Base-by-base conservation (phyloP, 2,329 filamentous ascomycete genomes). In the Microsporum canis region DNA sequence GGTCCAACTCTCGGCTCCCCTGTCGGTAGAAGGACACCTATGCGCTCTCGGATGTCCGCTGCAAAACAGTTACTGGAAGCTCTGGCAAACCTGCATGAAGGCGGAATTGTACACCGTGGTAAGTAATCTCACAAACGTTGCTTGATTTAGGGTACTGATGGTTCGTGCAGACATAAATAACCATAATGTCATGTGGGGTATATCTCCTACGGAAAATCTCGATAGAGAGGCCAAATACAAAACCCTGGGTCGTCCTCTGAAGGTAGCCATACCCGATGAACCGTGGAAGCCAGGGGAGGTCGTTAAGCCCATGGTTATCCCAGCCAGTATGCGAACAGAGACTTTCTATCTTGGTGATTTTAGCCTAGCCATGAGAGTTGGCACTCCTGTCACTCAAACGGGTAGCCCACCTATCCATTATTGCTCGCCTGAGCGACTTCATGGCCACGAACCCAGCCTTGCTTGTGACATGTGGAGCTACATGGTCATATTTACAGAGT, bases 391-490 rank as follows among this genome's bases (percentile, higher is more conserved):
- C 14, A 57, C 36, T 17, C 53, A 34, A 43, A 12, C 5, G 17
- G 57, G 61, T 8, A 6, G 51, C 3, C 63, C 63, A 43, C 60
- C 63, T 59, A 53, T 57, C 5, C 17, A 57, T 12, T 61, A 51
- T 60, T 65, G 63, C 57, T 60, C 63, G 41, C 63, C 63, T 27
- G 63, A 65, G 7, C 34, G 60, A 10, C 60, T 63, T 56, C 63
- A 65, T 39, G 47, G 36, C 14, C 6, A 57, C 12, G 33, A 38
- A 34, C 60, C 62, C 55, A 63, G 62, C 31, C 58, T 62, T 60
- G 62, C 63, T 41, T 61, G 60, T 62, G 63, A 65, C 56, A 65
- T 65, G n/a, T 65, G 63, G 63, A 63, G 63, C 55, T 65, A 65
- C 57, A 63, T 65, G 63, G 53, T 55, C 29, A 39, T 65, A 1